Percentiles rank a stretch among this genome's conserved stretches.
These are phyloP conservation scores for Solanum pinnatisectum DNA, from an alignment of 257 asterid species.

Conservation along the genomic window DNA sequence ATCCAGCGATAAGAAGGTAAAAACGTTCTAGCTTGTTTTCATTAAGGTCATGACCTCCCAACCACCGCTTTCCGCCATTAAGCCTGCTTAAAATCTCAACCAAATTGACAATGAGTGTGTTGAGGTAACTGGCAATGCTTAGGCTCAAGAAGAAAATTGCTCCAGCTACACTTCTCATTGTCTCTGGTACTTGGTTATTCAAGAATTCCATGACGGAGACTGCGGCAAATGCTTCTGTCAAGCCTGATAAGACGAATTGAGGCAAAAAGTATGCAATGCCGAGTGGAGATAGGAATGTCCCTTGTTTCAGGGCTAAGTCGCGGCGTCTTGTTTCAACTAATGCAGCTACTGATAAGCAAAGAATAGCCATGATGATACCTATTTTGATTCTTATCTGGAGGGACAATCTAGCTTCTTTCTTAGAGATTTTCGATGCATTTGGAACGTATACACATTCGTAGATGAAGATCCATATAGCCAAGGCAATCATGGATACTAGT, in stretches of 20 bases:
- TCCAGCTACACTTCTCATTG: conserved; percentile 62
- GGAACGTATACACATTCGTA: conserved; percentile 51
- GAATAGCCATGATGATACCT: conserved; percentile 48
- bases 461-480: conserved; percentile 56
- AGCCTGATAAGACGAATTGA: conserved; percentile 53
- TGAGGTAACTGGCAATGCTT: conserved; percentile 47
- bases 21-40: conserved; percentile 50
- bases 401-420: conserved; percentile 27
- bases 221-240: conserved; percentile 60
- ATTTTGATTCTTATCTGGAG: conserved; percentile 26
- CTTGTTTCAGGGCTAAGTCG: conserved; percentile 13
- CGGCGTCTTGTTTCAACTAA: conserved; percentile 40
- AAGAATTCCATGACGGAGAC: conserved; percentile 61
- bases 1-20: conserved; percentile 38
- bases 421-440: conserved; percentile 14
- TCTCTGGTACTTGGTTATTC: conserved; percentile 48
- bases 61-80: conserved; percentile 36
- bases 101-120: conserved; percentile 40
- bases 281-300: conserved; percentile 41
- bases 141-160: conserved; percentile 51
- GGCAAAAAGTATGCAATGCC: conserved; percentile 40
- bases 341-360: conserved; percentile 60
- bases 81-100: conserved; percentile 22
- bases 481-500: conserved; percentile 59
- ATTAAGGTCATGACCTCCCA: conserved; percentile 63